These are phyloP conservation scores for Sphagnurus paluster DNA, from an alignment of 1,284 basidiomycete genomes.

Conservation along the genomic window DNA sequence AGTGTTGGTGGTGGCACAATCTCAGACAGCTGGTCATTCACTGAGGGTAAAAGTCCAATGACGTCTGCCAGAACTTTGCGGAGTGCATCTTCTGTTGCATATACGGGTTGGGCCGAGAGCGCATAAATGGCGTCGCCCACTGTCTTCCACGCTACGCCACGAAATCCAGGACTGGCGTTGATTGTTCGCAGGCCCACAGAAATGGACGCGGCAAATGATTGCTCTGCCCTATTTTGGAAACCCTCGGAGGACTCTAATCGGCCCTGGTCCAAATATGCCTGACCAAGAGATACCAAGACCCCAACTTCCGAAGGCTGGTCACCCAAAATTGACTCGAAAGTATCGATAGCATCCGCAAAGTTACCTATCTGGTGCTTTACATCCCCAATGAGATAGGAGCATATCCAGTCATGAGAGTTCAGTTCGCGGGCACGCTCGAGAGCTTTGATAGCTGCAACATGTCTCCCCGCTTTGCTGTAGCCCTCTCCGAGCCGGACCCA, in stretches of 20 bases:
- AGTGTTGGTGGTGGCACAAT: slow-evolving; percentile 38
- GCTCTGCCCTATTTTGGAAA: slow-evolving; percentile 74
- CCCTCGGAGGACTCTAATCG: slow-evolving; percentile 65
- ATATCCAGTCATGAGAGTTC: slow-evolving; percentile 79
- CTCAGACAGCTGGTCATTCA: slow-evolving; percentile 40
- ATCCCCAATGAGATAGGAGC: slow-evolving; percentile 82
- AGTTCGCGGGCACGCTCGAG: slow-evolving; percentile 76
- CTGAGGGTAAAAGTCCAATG: slow-evolving; percentile 37
- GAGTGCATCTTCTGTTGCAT: slow-evolving; percentile 41
- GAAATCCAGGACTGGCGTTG: slow-evolving; percentile 58
- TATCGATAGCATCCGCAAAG: slow-evolving; percentile 72
- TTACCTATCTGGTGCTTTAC: slow-evolving; percentile 82
- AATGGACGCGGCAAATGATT: slow-evolving; percentile 67
- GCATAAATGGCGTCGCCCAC: slow-evolving; percentile 78
- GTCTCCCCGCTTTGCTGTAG: slow-evolving; percentile 85
- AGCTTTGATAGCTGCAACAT: slow-evolving; percentile 89
- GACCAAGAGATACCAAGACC: slow-evolving; percentile 73
- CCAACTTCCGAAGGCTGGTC: slow-evolving; percentile 67
- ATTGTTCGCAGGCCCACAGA: slow-evolving; percentile 57
- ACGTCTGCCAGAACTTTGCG: slow-evolving; percentile 37
- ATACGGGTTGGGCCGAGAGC: slow-evolving; percentile 51
- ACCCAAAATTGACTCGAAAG: slow-evolving; percentile 62
- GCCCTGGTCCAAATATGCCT: slow-evolving; percentile 76
- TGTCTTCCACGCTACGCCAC: slow-evolving; percentile 84
- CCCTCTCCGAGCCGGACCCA: slow-evolving; percentile 95